Evolutionary conservation across 495 filamentous ascomycete genomes (phyloP).

Genomic region (Aspergillus asperescens): DNA sequence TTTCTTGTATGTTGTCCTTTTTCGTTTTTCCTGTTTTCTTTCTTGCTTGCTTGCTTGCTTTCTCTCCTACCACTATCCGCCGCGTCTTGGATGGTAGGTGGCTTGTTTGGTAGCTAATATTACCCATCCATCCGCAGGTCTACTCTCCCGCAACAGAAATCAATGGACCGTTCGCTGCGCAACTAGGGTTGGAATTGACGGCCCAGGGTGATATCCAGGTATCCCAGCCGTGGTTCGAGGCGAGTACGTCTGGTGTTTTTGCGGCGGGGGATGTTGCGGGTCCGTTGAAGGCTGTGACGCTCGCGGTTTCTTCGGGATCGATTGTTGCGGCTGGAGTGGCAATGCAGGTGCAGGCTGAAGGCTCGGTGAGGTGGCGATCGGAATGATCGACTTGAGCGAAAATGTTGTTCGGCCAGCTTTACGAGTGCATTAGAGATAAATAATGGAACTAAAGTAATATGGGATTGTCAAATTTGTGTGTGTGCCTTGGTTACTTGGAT

Average conservation of each 20-base stretch:
- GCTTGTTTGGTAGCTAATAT: no score
- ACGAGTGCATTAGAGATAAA: no score
- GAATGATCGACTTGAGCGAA: no score
- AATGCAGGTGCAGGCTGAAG: neutral
- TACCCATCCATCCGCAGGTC: neutral
- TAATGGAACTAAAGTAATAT: no score
- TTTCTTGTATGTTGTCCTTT: conserved; percentile 6
- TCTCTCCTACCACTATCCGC: no score
- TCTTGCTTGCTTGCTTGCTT: neutral
- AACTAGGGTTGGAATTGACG: conserved; percentile 30
- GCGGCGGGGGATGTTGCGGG: conserved; percentile 34
- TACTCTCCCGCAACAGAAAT: conserved; percentile 8
- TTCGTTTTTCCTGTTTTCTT: neutral
- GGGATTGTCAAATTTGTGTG: no score
- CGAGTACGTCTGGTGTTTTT: conserved; percentile 35
- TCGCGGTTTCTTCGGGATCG: neutral
- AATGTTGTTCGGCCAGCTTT: no score
- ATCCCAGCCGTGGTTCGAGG: conserved; percentile 27
- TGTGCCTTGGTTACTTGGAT: neutral
- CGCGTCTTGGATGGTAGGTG: neutral
- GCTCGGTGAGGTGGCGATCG: neutral
- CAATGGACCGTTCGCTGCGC: conserved; percentile 21
- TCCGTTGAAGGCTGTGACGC: conserved; percentile 15
- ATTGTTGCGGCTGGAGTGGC: conserved; percentile 3
- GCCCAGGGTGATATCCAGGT: conserved; percentile 27